Evolutionary conservation across 805 yeast genomes (phyloP), one percentile per base, ranked within the genome.

Genomic region (Torulaspora microellipsoides): DNA sequence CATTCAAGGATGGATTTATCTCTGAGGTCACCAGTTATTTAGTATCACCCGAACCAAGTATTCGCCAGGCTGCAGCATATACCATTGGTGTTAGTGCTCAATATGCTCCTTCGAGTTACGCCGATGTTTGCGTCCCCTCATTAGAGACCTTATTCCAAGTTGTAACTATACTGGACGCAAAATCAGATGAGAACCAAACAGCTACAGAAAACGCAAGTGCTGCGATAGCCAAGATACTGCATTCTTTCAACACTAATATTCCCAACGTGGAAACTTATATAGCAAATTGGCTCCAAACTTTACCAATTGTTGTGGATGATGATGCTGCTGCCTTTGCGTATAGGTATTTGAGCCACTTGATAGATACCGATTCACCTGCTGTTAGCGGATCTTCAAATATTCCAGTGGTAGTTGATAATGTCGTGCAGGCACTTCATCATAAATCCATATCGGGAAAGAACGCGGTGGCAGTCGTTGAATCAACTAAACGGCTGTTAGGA

Each of bases 321-420:
- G 93, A 85, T 53, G 95, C 95, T 4, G 97, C 97, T 3, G 80
- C 88, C 12, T 87, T 75, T 63, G 80, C 87, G 14, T 93, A 88
- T 67, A 72, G 75, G 54, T 90, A 87, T 60, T 70, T 90, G 51
- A 69, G 81, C 8, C 84, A 83, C 48, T 70, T 90, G 57, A 82
- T 89, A 33, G 82, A 81, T 39, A 74, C 73, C 41, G 75, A 77
- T 40, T 89, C 87, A 49, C 76, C 83, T 8, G 69, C 76, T 3
- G 76, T 86, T 29, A 60, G 67, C 14, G 61, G 61, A n/a, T 42
- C 55, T 20, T 48, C 68, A 1, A 80, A 81, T 47, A 64, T 79
- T 6, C 81, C 83, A 12, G 72, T 75, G 48, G 77, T 82, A 9
- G 76, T 88, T 32, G 86, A 83, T 42, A 69, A 76, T 34, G 83